Conservation (phyloP, 2,329 filamentous ascomycete species). For the Lecanicillium sp. region DNA sequence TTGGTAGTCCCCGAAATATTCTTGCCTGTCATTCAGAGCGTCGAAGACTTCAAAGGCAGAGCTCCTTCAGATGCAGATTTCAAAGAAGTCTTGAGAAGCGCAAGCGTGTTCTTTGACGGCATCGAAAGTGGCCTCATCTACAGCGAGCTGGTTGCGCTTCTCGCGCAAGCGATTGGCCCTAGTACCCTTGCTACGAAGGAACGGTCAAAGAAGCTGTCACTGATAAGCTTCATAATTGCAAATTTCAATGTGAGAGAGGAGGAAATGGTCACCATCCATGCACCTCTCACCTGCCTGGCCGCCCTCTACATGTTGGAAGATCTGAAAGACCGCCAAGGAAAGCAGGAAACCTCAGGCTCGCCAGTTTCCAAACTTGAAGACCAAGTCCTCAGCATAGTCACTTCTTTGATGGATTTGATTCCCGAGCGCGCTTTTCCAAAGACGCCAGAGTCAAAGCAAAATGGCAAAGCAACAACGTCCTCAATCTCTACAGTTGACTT, state of each 20-base stretch:
- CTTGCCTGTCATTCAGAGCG: constrained; percentile 73
- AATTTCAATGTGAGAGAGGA: constrained; percentile 94
- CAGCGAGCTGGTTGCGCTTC: constrained; percentile 65
- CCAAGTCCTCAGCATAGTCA: constrained; percentile 39
- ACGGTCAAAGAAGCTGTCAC: constrained; percentile 55
- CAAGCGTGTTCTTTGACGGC: constrained; percentile 93
- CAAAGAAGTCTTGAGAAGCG: constrained; percentile 82
- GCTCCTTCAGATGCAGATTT: constrained; percentile 64
- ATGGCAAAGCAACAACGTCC: constrained; percentile 3
- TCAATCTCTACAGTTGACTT: constrained; percentile 36
- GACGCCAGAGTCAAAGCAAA: constrained; percentile 13
- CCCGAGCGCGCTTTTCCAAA: constrained; percentile 55
- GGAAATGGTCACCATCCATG: constrained; percentile 85
- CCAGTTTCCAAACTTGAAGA: constrained; percentile 21
- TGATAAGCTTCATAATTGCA: constrained; percentile 73
- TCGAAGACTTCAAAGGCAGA: constrained; percentile 63
- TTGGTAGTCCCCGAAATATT: constrained; percentile 85
- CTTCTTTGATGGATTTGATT: constrained; percentile 53
- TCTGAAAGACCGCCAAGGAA: constrained; percentile 29
- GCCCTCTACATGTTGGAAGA: constrained; percentile 61
- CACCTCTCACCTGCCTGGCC: constrained; percentile 55
- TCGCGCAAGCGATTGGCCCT: constrained; percentile 51
- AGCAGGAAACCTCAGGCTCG: constrained; percentile 23
- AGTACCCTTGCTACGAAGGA: constrained; percentile 35
- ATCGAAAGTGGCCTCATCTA: constrained; percentile 94